Evolutionary conservation across 352 stramenopile genomes (phyloP).

Genomic region (Phytopythium boreale): DNA sequence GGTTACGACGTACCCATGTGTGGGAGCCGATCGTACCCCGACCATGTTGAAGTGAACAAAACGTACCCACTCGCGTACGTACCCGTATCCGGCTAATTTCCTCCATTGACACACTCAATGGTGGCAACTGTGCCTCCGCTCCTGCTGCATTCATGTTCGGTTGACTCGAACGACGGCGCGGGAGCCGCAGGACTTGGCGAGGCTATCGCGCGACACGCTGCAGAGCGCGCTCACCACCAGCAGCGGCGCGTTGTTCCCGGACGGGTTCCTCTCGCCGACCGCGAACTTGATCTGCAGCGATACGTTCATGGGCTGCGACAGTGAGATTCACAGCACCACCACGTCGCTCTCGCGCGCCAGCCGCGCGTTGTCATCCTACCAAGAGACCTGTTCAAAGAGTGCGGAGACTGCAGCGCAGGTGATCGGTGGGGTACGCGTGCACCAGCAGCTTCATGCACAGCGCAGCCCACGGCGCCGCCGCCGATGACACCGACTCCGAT

Average conservation of each 20-base stretch:
- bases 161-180: constrained; percentile 30
- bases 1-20: not conserved
- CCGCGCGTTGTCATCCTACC: constrained; percentile 61
- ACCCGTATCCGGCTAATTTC: not conserved
- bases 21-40: too few species aligned
- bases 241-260: constrained; percentile 3
- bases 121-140: too few species aligned
- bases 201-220: constrained; percentile 29
- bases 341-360: constrained; percentile 50
- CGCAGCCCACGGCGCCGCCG: constrained; percentile 45
- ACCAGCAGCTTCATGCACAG: constrained; percentile 46
- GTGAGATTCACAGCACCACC: constrained; percentile 58
- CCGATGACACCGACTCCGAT: constrained; percentile 46
- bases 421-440: constrained; percentile 29
- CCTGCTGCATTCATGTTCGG: too few species aligned
- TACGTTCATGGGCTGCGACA: constrained; percentile 65
- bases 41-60: not conserved
- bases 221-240: constrained; percentile 49
- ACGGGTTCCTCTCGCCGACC: constrained; percentile 4
- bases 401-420: constrained; percentile 22
- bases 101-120: not conserved
- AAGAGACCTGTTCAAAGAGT: constrained; percentile 35
- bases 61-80: not conserved
- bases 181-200: constrained; percentile 48
- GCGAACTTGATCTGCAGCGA: constrained; percentile 60